Evolutionary conservation across 208 protist species (phyloP).

Genomic region (Acanthamoeba culbertsoni): DNA sequence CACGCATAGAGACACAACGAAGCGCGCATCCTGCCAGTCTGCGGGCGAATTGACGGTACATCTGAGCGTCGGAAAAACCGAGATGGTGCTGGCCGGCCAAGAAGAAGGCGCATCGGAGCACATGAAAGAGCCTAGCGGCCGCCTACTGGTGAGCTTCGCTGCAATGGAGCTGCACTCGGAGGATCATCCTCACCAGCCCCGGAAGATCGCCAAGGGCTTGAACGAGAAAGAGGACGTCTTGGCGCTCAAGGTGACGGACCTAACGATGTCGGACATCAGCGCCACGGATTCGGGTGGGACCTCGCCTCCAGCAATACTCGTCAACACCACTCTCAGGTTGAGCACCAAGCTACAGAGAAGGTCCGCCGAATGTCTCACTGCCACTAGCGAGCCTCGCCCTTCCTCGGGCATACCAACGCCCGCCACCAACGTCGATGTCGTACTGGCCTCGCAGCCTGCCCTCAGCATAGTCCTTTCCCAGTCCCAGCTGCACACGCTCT

Average conservation of each 20-base stretch:
- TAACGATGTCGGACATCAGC: not conserved
- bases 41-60: not conserved
- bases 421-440: not conserved
- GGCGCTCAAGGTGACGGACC: not conserved
- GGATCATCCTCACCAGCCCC: not conserved
- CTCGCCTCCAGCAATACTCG: not conserved
- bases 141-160: not conserved
- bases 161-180: not conserved
- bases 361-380: not conserved
- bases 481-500: not conserved
- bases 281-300: not conserved
- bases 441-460: not conserved
- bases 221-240: not conserved
- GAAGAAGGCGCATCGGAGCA: not conserved
- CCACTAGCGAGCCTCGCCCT: not conserved
- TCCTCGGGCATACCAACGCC: not conserved
- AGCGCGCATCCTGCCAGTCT: not conserved
- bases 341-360: not conserved
- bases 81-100: not conserved
- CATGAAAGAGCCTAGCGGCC: not conserved
- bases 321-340: not conserved
- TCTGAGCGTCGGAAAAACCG: not conserved
- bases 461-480: not conserved
- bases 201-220: not conserved
- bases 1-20: not conserved